Percentiles rank a stretch among this genome's conserved stretches.
Evolutionary conservation across 2,329 filamentous ascomycete genomes (phyloP).

Genomic region (Aspergillus clavatus): DNA sequence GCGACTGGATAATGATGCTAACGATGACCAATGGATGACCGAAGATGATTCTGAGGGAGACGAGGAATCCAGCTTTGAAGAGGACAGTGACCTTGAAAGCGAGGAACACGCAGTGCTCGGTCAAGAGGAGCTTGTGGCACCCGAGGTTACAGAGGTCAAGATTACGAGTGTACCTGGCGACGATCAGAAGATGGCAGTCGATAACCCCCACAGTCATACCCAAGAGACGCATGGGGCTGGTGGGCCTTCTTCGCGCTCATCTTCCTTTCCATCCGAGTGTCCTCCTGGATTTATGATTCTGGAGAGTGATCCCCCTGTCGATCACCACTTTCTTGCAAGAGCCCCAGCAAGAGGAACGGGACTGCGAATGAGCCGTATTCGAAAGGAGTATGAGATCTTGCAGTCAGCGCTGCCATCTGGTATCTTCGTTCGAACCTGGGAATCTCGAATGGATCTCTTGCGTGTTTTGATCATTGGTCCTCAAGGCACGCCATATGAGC

Average conservation of each 20-base stretch:
- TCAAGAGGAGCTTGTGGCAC: not conserved
- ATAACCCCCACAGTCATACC: not conserved
- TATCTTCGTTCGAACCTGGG: constrained; percentile 57
- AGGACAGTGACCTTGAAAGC: not conserved
- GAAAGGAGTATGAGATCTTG: constrained; percentile 57
- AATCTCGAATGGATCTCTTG: constrained; percentile 54
- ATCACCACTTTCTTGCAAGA: constrained; percentile 40
- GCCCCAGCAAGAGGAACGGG: constrained; percentile 21
- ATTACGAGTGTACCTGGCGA: constrained; percentile 7
- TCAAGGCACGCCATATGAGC: constrained; percentile 56
- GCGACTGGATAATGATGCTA: constrained; percentile 39
- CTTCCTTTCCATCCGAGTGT: constrained; percentile 5
- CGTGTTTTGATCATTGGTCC: constrained; percentile 57
- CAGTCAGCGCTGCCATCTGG: constrained; percentile 49
- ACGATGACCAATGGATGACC: constrained; percentile 39
- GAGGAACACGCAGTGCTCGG: not conserved
- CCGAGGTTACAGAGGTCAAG: constrained; percentile 9
- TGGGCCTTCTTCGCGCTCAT: not conserved
- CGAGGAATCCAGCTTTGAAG: constrained; percentile 21
- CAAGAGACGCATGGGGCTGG: not conserved
- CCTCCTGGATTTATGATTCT: constrained; percentile 37
- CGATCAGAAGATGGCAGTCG: not conserved
- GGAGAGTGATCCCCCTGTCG: constrained; percentile 39
- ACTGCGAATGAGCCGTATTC: constrained; percentile 44
- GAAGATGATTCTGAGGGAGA: constrained; percentile 36